A percentile compares a stretch with the other conserved stretches of the same genome.
Conservation (phyloP, 345 rosid species). For the Eucalyptus polybractea region DNA sequence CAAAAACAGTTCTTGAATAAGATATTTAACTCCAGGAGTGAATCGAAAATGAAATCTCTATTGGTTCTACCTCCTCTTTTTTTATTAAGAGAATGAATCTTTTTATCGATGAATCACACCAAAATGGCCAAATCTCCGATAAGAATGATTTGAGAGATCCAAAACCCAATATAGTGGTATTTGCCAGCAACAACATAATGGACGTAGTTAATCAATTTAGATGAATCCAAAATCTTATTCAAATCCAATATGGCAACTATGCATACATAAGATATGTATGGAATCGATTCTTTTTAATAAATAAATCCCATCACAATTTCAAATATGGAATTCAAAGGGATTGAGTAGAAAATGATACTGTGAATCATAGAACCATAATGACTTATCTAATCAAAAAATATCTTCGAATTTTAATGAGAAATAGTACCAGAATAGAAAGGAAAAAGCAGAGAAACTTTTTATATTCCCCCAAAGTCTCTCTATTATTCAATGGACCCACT, state of each 20-base stretch:
- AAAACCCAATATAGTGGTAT: not conserved
- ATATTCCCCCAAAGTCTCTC: slow-evolving; percentile 12
- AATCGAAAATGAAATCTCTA: not conserved
- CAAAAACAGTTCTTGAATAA: not conserved
- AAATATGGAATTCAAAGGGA: not conserved
- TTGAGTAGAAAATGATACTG: not conserved
- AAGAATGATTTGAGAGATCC: not conserved
- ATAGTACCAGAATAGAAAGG: slow-evolving; percentile 41
- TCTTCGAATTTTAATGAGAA: not conserved
- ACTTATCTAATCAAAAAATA: not conserved
- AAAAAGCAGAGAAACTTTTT: slow-evolving; percentile 33
- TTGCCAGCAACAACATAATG: not conserved
- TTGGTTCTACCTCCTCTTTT: not conserved
- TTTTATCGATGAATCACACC: not conserved
- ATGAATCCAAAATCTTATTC: not conserved
- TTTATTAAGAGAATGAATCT: not conserved
- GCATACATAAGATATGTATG: not conserved
- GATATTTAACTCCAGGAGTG: not conserved
- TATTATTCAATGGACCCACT: slow-evolving; percentile 8
- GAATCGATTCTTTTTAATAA: not conserved
- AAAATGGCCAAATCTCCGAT: not conserved
- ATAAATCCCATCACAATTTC: not conserved
- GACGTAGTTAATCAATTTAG: not conserved
- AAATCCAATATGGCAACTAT: not conserved
- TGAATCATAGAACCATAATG: not conserved